These are phyloP conservation scores for Abrus pulchellus DNA, from an alignment of 306 rosid genomes.

Conservation along the genomic window DNA sequence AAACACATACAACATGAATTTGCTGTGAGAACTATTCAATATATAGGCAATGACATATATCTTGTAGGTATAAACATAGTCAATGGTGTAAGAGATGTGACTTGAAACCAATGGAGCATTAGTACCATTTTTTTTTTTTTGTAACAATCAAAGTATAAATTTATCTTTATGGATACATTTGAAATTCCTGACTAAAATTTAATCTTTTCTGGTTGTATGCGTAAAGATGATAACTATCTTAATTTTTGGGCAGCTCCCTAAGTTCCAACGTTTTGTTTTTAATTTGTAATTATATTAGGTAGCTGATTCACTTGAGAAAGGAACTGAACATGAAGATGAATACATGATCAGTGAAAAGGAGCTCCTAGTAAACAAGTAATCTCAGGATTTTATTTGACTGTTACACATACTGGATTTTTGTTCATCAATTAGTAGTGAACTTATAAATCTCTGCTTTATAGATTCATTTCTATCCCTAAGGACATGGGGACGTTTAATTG, in stretches of 20 bases:
- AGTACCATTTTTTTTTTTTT: not conserved
- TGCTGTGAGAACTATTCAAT: conserved; percentile 10
- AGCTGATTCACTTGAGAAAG: conserved; percentile 98
- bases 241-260: conserved; percentile 34
- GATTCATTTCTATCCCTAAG: conserved; percentile 96
- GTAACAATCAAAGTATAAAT: not conserved
- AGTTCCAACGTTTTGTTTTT: conserved; percentile 7
- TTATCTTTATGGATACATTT: not conserved
- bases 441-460: conserved; percentile 53
- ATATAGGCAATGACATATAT: not conserved
- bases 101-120: conserved; percentile 10
- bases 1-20: conserved; percentile 35
- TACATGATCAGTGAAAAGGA: conserved; percentile 99
- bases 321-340: conserved; percentile 99
- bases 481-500: conserved; percentile 99
- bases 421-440: conserved; percentile 35
- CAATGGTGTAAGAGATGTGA: not conserved
- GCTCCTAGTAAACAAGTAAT: conserved; percentile 94
- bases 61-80: conserved; percentile 20
- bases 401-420: conserved; percentile 14
- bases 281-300: conserved; percentile 61
- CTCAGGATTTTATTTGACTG: not conserved
- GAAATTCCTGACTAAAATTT: conserved; percentile 25
- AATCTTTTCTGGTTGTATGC: conserved; percentile 26
- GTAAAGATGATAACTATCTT: conserved; percentile 20